Evolutionary conservation across 495 filamentous ascomycete species (phyloP).

Genomic region (Acidiella bohemica): DNA sequence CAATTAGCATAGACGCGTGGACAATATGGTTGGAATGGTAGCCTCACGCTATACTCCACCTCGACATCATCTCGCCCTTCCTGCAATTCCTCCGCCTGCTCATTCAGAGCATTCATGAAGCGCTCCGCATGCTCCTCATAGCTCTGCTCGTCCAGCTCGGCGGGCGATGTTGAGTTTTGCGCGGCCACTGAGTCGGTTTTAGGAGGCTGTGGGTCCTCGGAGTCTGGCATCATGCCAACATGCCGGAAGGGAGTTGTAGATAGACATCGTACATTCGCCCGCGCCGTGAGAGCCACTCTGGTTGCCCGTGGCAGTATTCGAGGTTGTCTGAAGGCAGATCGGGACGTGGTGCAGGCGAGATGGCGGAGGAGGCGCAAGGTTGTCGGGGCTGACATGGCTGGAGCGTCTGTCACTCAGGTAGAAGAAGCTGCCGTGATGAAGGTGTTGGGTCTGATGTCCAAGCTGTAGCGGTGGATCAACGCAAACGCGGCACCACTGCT

Average conservation of each 20-base stretch:
- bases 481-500: no score
- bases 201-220: slow-evolving; percentile 24
- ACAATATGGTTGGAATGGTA: background rate
- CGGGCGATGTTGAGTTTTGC: slow-evolving; percentile 32
- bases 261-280: background rate
- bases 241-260: background rate
- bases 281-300: background rate
- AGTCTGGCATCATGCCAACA: slow-evolving; percentile 27
- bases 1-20: background rate
- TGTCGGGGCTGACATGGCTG: background rate
- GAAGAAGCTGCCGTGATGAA: no score
- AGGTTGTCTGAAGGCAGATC: background rate
- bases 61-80: slow-evolving; percentile 52
- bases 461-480: no score
- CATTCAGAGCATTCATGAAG: slow-evolving; percentile 49
- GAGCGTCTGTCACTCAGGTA: no score
- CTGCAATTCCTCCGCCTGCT: slow-evolving; percentile 43
- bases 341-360: background rate
- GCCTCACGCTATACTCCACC: slow-evolving; percentile 45
- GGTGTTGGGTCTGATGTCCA: no score
- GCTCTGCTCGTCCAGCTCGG: slow-evolving; percentile 56
- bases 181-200: slow-evolving; percentile 11
- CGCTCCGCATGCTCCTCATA: slow-evolving; percentile 60
- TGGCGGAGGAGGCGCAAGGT: background rate
- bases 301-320: background rate